A percentile compares a stretch with the other conserved stretches of the same genome.
Conservation (phyloP, 805 yeast species). For the Candida ovalis region DNA sequence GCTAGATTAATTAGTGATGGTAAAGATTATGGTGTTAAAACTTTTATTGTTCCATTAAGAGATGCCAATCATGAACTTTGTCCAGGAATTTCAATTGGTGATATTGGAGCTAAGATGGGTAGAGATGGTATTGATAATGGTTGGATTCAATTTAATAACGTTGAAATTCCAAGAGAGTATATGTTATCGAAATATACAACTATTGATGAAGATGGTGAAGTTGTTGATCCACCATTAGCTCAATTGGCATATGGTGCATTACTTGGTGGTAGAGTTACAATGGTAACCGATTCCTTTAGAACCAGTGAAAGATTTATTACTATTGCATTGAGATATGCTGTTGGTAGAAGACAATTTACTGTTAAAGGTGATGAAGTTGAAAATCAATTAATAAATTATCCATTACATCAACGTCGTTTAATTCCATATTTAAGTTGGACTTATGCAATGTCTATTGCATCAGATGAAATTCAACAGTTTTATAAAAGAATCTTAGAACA, state of each 20-base stretch:
- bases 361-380: constrained; percentile 45
- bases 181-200: constrained; percentile 79
- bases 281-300: constrained; percentile 84
- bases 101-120: constrained; percentile 94
- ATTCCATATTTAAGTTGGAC: constrained; percentile 80
- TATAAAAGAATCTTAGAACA: constrained; percentile 47
- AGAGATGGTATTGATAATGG: constrained; percentile 95
- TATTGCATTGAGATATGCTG: constrained; percentile 84
- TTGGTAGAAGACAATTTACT: constrained; percentile 82
- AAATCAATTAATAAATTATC: constrained; percentile 77
- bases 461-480: constrained; percentile 54
- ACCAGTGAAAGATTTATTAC: constrained; percentile 76
- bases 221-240: constrained; percentile 76
- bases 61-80: constrained; percentile 66
- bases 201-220: constrained; percentile 65
- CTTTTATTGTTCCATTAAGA: constrained; percentile 87
- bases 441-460: constrained; percentile 71
- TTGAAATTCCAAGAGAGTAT: constrained; percentile 76
- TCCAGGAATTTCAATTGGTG: constrained; percentile 85
- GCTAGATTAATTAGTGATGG: constrained; percentile 81
- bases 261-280: constrained; percentile 82
- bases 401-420: constrained; percentile 84
- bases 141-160: constrained; percentile 89
- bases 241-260: constrained; percentile 87
- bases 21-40: constrained; percentile 87